These are phyloP conservation scores for Strobilomyces echinocephalus DNA, from an alignment of 768 basidiomycete genomes.

Conservation along the genomic window DNA sequence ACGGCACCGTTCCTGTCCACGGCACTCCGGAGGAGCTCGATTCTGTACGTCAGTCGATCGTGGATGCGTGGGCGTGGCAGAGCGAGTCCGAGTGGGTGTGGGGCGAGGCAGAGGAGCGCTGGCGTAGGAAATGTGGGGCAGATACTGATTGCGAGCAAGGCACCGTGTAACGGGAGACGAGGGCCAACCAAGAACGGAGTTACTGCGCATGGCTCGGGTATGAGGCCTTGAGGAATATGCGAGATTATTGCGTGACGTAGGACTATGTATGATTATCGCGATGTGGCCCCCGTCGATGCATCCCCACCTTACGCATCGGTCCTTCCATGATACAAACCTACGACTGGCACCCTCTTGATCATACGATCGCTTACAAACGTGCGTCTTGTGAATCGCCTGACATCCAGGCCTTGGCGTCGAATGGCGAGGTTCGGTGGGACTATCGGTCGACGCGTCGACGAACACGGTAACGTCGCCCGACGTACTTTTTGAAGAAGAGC, in stretches of 20 bases:
- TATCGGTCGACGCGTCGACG: conserved; percentile 30
- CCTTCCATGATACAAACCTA: too few species aligned
- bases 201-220: too few species aligned
- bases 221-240: too few species aligned
- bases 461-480: too few species aligned
- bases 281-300: too few species aligned
- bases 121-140: background rate
- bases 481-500: conserved; percentile 85
- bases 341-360: background rate
- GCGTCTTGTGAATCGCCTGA: conserved; percentile 63
- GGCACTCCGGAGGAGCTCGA: conserved; percentile 9
- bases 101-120: conserved; percentile 11
- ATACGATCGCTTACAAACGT: conserved; percentile 31
- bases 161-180: too few species aligned
- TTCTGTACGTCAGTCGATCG: conserved; percentile 5
- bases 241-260: too few species aligned
- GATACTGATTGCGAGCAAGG: background rate
- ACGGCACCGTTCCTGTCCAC: background rate
- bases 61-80: conserved; percentile 20
- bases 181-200: too few species aligned
- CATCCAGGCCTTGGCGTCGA: conserved; percentile 76
- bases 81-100: conserved; percentile 3
- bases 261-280: too few species aligned
- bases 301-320: too few species aligned
- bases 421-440: conserved; percentile 81